Percentiles rank a stretch among this genome's conserved stretches.
Evolutionary conservation across 164 flowering plant genomes (phyloP).

Genomic region (Vitis labrusca): DNA sequence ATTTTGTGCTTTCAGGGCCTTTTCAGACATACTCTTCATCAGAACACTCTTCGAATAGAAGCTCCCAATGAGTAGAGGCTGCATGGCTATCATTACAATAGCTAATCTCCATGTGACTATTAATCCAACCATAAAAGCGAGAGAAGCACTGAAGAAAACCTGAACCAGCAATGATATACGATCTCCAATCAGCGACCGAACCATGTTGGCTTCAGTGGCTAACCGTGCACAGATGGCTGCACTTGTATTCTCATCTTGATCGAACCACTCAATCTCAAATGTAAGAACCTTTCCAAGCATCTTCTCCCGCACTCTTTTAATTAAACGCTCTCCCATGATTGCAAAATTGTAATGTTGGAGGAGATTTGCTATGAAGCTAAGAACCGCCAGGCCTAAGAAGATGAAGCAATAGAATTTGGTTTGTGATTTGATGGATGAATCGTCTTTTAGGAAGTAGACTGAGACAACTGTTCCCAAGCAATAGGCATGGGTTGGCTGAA

Average conservation of each 20-base stretch:
- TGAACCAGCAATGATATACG: slow-evolving; percentile 44
- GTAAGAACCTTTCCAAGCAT: slow-evolving; percentile 31
- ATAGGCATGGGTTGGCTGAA: slow-evolving; percentile 38
- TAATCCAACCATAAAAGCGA: slow-evolving; percentile 35
- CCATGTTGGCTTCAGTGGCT: slow-evolving; percentile 32
- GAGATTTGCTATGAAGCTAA: slow-evolving; percentile 32
- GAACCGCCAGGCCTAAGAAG: slow-evolving; percentile 26
- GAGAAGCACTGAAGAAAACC: slow-evolving; percentile 28
- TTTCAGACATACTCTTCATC: slow-evolving; percentile 39
- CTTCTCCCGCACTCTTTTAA: slow-evolving; percentile 31
- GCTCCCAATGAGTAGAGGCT: slow-evolving; percentile 41
- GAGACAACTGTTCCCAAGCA: slow-evolving; percentile 33
- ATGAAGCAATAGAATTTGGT: slow-evolving; percentile 26
- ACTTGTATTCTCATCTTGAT: slow-evolving; percentile 42
- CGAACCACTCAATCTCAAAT: slow-evolving; percentile 52
- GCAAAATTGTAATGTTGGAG: slow-evolving; percentile 45
- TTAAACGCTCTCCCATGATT: slow-evolving; percentile 38
- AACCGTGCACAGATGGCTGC: slow-evolving; percentile 44
- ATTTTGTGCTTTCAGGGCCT: slow-evolving; percentile 23
- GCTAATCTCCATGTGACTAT: slow-evolving; percentile 43
- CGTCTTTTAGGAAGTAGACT: slow-evolving; percentile 24
- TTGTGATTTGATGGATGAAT: slow-evolving; percentile 20
- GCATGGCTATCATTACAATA: slow-evolving; percentile 43
- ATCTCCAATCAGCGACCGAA: slow-evolving; percentile 46
- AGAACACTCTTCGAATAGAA: slow-evolving; percentile 37